Percentiles rank a stretch among this genome's conserved stretches.
Conservation (phyloP, 176 grass and related monocot genomes). For the Raddia guianensis region DNA sequence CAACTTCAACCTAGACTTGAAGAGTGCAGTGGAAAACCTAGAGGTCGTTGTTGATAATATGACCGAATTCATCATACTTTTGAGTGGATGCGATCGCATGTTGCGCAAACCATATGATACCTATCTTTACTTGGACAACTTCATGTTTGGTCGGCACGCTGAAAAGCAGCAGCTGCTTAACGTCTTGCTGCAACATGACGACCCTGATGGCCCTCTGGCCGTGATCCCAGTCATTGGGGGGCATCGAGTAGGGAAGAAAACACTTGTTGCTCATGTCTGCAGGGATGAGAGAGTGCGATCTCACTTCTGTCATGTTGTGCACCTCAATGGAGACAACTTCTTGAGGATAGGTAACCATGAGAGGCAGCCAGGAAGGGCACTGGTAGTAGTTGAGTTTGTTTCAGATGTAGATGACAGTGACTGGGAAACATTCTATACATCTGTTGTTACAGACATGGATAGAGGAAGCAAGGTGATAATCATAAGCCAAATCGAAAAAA, state of each 20-base stretch:
- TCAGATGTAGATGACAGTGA: not conserved
- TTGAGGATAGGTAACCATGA: too few species aligned
- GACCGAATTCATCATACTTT: not conserved
- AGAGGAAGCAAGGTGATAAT: slow-evolving; percentile 10
- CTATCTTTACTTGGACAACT: not conserved
- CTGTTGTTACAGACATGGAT: not conserved
- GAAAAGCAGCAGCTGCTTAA: slow-evolving; percentile 2
- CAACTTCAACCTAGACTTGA: not conserved
- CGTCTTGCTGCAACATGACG: not conserved
- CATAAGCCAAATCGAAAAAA: not conserved
- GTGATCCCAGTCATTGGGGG: slow-evolving; percentile 8
- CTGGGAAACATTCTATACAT: not conserved
- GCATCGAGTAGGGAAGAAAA: not conserved
- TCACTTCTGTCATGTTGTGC: not conserved
- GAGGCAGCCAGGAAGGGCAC: too few species aligned
- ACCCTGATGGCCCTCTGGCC: not conserved
- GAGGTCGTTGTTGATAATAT: not conserved
- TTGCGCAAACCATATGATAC: not conserved
- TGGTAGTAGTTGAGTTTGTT: not conserved
- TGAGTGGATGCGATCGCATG: slow-evolving; percentile 9
- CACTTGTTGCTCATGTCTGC: slow-evolving; percentile 8
- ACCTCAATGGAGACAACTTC: not conserved
- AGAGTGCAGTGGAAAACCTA: not conserved
- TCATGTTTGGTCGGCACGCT: slow-evolving; percentile 8
- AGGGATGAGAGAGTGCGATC: not conserved